Evolutionary conservation across 2,329 filamentous ascomycete genomes (phyloP).

Genomic region (Fusarium sp.): DNA sequence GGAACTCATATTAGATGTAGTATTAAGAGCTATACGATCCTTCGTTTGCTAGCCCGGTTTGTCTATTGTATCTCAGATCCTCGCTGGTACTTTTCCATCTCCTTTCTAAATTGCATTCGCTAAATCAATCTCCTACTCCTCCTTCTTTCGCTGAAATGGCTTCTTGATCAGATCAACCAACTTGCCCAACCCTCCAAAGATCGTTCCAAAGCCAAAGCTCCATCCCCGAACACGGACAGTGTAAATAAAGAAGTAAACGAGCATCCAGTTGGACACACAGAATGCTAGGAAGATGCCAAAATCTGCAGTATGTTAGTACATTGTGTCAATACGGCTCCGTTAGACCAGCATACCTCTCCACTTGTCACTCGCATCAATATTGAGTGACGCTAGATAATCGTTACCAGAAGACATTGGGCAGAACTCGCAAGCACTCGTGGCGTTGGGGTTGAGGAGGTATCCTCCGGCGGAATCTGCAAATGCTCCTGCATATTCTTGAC

Average conservation of each 20-base stretch:
- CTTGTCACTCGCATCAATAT: constrained; percentile 65
- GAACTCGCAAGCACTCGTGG: constrained; percentile 71
- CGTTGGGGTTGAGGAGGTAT: constrained; percentile 71
- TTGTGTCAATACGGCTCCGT: not conserved
- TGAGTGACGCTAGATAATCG: constrained; percentile 71
- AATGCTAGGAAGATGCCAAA: constrained; percentile 80
- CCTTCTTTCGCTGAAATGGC: constrained; percentile 33
- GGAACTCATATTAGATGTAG: not conserved
- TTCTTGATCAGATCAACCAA: constrained; percentile 32
- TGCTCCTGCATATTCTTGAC: constrained; percentile 68
- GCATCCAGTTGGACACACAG: constrained; percentile 73
- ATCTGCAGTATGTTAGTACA: constrained; percentile 40
- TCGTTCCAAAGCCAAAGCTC: constrained; percentile 71
- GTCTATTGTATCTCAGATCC: not conserved
- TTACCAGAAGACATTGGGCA: constrained; percentile 69
- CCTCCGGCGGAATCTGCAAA: constrained; percentile 63
- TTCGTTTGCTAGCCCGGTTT: not conserved
- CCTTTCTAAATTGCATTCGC: not conserved
- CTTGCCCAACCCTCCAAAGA: constrained; percentile 34
- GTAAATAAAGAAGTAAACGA: constrained; percentile 83
- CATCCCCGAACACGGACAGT: constrained; percentile 76
- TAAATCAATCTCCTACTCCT: not conserved
- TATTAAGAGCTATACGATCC: not conserved
- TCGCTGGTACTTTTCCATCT: not conserved
- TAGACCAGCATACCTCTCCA: constrained; percentile 58